Evolutionary conservation across 2,329 filamentous ascomycete genomes (phyloP).

Genomic region (Neopestalotiopsis clavispora): DNA sequence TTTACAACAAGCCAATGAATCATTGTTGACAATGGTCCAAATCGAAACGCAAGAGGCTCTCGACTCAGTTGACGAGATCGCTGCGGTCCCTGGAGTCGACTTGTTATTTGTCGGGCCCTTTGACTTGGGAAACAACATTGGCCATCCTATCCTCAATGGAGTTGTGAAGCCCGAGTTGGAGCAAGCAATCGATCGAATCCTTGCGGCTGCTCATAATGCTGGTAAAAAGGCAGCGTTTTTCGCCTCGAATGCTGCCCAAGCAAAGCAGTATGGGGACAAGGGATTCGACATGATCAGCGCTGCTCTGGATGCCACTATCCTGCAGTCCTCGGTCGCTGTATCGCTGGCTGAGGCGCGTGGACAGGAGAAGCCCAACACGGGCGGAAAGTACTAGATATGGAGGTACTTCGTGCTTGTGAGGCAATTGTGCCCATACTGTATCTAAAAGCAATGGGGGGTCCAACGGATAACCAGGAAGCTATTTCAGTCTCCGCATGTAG

Average conservation of each 20-base stretch:
- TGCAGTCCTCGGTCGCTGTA: slow-evolving; percentile 50
- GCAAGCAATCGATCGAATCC: slow-evolving; percentile 61
- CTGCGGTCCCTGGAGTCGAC: slow-evolving; percentile 63
- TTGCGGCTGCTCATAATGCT: slow-evolving; percentile 61
- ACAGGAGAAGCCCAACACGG: slow-evolving; percentile 39
- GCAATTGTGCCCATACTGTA: not conserved
- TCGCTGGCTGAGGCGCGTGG: slow-evolving; percentile 54
- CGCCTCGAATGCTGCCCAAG: slow-evolving; percentile 60
- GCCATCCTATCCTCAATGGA: slow-evolving; percentile 64
- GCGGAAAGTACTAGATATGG: slow-evolving; percentile 45
- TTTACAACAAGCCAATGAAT: slow-evolving; percentile 59
- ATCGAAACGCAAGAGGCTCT: slow-evolving; percentile 70
- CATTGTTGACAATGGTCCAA: slow-evolving; percentile 68
- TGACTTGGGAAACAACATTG: slow-evolving; percentile 68
- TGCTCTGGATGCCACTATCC: slow-evolving; percentile 58
- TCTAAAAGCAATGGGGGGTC: not conserved
- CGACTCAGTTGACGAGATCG: slow-evolving; percentile 65
- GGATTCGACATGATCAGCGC: slow-evolving; percentile 68
- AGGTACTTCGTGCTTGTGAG: not conserved
- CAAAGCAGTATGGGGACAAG: slow-evolving; percentile 56
- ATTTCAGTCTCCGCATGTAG: too few relatives aligned
- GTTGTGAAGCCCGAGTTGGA: slow-evolving; percentile 63
- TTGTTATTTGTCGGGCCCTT: slow-evolving; percentile 72
- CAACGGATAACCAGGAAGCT: too few relatives aligned
- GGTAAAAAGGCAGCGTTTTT: slow-evolving; percentile 72